Evolutionary conservation across 345 rosid species (phyloP).

Genomic region (Clausena lansium): DNA sequence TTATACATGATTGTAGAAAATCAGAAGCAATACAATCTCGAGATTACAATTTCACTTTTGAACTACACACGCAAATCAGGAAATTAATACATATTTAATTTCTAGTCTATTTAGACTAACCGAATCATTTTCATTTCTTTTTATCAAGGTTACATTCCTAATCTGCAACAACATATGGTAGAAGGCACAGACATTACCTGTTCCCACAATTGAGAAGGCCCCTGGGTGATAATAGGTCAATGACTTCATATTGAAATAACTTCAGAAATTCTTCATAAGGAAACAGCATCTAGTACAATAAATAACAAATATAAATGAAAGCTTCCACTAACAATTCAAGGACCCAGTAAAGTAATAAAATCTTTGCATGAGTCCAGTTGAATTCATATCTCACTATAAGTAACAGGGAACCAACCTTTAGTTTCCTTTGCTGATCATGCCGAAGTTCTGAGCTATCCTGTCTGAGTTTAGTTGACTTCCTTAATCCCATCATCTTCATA

Average conservation of each 20-base stretch:
- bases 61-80: background rate
- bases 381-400: conserved; percentile 9
- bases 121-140: background rate
- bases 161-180: background rate
- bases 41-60: background rate
- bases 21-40: conserved; percentile 1
- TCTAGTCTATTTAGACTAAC: background rate
- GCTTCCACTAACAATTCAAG: background rate
- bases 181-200: conserved; percentile 42
- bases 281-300: conserved; percentile 51
- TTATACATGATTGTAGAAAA: background rate
- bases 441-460: conserved; percentile 24
- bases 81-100: background rate
- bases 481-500: conserved; percentile 58
- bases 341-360: conserved; percentile 2
- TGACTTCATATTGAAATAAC: conserved; percentile 62
- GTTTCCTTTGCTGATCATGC: conserved; percentile 40
- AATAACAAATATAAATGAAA: conserved; percentile 5
- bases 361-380: background rate
- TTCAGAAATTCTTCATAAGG: conserved; percentile 76
- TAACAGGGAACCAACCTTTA: conserved; percentile 42
- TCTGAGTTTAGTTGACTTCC: conserved; percentile 48
- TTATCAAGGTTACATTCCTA: background rate
- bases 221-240: conserved; percentile 67
- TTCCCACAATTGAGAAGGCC: conserved; percentile 86